Evolutionary conservation across 495 filamentous ascomycete genomes (phyloP).

Genomic region (Penicillium coffeae): DNA sequence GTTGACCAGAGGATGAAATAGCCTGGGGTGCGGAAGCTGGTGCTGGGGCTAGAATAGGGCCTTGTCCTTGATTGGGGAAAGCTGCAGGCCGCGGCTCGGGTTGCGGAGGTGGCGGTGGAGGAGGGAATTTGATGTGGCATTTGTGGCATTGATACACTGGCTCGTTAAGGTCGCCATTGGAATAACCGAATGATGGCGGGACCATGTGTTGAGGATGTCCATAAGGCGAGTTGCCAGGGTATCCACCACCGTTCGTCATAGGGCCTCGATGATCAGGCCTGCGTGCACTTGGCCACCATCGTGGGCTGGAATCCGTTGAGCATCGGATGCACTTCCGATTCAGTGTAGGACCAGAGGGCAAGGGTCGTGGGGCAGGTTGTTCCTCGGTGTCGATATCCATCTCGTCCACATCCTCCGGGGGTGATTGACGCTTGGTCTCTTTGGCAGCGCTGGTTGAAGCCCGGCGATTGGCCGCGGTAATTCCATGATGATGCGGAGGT

Average conservation of each 20-base stretch:
- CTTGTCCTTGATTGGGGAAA: constrained; percentile 18
- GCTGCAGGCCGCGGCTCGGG: constrained; percentile 37
- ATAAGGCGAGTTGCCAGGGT: constrained; percentile 26
- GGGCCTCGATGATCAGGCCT: constrained; percentile 24
- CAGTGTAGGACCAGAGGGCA: constrained; percentile 10
- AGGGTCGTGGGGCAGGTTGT: constrained; percentile 13
- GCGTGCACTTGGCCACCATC: constrained; percentile 41
- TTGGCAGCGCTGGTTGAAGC: constrained; percentile 37
- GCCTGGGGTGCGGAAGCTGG: background rate
- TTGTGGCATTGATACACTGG: constrained; percentile 47
- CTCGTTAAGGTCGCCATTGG: constrained; percentile 29
- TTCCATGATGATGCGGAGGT: constrained; percentile 24
- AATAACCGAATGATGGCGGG: constrained; percentile 23
- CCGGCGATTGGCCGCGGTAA: constrained; percentile 29
- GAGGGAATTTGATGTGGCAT: constrained; percentile 45
- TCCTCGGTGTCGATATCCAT: constrained; percentile 38
- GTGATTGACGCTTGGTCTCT: constrained; percentile 26
- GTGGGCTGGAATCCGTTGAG: constrained; percentile 35
- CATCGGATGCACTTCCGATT: constrained; percentile 38
- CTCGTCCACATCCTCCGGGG: constrained; percentile 32
- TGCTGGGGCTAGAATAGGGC: background rate
- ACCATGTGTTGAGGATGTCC: constrained; percentile 15
- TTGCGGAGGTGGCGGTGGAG: constrained; percentile 14
- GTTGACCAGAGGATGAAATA: constrained; percentile 6
- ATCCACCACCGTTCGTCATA: constrained; percentile 30